phyloP scores from a whole-genome alignment of 805 yeast species.

The Jamesozyma rosinii region DNA sequence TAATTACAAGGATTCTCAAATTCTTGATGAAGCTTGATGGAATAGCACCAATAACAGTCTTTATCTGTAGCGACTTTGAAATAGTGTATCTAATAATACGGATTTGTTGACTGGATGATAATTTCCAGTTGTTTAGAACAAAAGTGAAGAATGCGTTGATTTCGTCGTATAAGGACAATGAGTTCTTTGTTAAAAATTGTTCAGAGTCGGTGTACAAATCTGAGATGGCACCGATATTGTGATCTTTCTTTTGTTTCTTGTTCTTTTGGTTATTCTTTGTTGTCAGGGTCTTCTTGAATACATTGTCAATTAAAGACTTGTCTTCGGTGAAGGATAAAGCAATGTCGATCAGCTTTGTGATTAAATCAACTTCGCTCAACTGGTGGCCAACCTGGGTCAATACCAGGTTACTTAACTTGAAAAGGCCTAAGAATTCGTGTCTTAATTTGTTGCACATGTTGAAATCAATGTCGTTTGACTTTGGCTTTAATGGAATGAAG shows the following conservation, averaged over 20 bases:
- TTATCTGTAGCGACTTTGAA: conserved; percentile 30
- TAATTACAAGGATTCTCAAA: conserved; percentile 49
- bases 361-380: conserved; percentile 40
- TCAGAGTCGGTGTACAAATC: conserved; percentile 61
- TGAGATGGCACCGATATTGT: conserved; percentile 43
- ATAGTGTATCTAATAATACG: conserved; percentile 43
- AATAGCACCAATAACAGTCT: conserved; percentile 23
- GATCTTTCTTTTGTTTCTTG: conserved; percentile 37
- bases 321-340: conserved; percentile 37
- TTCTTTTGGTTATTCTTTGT: conserved; percentile 11
- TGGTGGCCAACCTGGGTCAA: conserved; percentile 31
- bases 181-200: conserved; percentile 39
- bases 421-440: conserved; percentile 16
- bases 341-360: conserved; percentile 51
- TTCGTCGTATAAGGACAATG: conserved; percentile 29
- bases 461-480: conserved; percentile 36
- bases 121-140: conserved; percentile 38
- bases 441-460: conserved; percentile 26
- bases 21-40: conserved; percentile 29
- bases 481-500: conserved; percentile 41
- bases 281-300: conserved; percentile 11
- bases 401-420: conserved; percentile 15
- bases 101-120: conserved; percentile 57
- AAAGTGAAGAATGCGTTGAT: conserved; percentile 38
- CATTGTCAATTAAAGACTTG: conserved; percentile 25